Base-by-base conservation (phyloP, 768 basidiomycete species). In the Cyclocybe aegerita region DNA sequence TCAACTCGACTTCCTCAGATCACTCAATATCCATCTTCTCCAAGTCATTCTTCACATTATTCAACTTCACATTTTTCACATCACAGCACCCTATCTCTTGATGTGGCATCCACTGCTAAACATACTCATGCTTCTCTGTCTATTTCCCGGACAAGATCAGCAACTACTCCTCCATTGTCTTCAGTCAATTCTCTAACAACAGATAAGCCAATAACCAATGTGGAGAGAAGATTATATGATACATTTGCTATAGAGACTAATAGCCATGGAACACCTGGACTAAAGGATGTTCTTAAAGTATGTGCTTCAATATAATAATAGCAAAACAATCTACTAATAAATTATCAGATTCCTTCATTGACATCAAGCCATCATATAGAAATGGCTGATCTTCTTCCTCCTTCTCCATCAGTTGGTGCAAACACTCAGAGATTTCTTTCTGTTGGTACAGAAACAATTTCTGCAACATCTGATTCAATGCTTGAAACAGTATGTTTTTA, bases 241-340 rank as follows among this genome's bases (percentile, higher is more conserved):
- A 30, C 39, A 4, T 39, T 39, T 31, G 40, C 49, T 30, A 39
- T 39, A 29, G 34, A 52, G 10, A 23, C 44, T 2, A 43, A 48
- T 30, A 49, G 39, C 32, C 56, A 73, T 34, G 70, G 72, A 17
- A 66, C 82, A 0, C 84, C 85, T 1, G 85, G 82, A 3, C 68
- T 89, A 31, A 88, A 84, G 60, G 87, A 90, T 60, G 83, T 86
- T 12, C 66, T 89, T 23, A 89, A 88, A 80, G 87, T 85, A 63
- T 39, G 31, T 15, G 23, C 23, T 29, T 37, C 42, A 37, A 11
- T 9, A 30, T 16, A 15, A 35, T 49, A 40, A 47, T 30, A 1
- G 17, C 36, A 10, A 42, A 29, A 32, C 32, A 50, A 31, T 14
- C 16, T 14, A n/a, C 52, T 31, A 36, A 48, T 48, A 29, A 36